Evolutionary conservation across 768 basidiomycete genomes (phyloP), one percentile per base, ranked within the genome.

Genomic region (Hygrocybe coccinea): DNA sequence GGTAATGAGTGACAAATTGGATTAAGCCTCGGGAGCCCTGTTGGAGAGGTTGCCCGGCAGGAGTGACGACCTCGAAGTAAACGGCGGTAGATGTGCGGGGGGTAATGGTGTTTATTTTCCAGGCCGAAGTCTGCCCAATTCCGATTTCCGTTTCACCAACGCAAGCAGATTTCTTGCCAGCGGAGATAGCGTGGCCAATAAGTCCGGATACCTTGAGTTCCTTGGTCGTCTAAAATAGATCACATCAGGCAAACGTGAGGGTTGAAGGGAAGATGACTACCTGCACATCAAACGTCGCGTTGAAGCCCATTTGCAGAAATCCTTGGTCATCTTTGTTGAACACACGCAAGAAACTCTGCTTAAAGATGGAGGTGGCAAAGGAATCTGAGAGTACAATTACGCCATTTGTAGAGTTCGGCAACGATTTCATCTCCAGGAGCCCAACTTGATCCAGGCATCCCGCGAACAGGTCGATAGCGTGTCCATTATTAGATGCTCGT

Each of bases 131-230:
- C 68, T 95, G 91, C 33, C 95, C 95, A 58, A 99, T 95, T 67
- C 97, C 97, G 56, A 99, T 98, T 70, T 98, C 97, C 0, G 97
- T 98, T 75, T 99, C 97, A 57, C 95, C 97, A 15, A 99, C 97
- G 65, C 91, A 97, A 0, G 83, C 84, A 0, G 93, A 93, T 69
- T 98, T 97, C 75, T 98, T 99, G 61, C 89, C 95, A 14, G 92
- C 91, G 19, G 95, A 97, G 70, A 97, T 97, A 29, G 89, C 95
- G 65, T 98, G 95, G 2, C 95, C 95, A 61, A 98, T 99, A 45
- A 99, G 81, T 25, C 97, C 97, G 9, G 97, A 98, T 6, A 99
- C 93, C 69, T 95, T 97, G 59, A 99, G 82, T 67, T 99, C 97
- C 76, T 98, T 99, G 29, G 97, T 98, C 0, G 95, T 97, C 91